These are phyloP conservation scores for Reutealis trisperma DNA, from an alignment of 345 rosid genomes.

Conservation along the genomic window DNA sequence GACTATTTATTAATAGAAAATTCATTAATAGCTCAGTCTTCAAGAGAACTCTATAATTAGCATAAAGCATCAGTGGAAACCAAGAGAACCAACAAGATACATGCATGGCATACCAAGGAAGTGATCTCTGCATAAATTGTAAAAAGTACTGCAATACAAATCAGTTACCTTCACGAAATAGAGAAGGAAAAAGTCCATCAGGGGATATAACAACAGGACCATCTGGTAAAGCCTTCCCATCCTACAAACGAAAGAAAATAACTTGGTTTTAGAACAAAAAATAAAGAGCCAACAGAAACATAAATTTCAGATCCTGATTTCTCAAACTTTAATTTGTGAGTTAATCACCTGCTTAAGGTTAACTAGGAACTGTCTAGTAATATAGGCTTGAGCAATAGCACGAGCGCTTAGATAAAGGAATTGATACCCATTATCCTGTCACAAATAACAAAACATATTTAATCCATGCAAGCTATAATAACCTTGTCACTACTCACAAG, in stretches of 20 bases:
- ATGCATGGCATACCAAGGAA: neutral
- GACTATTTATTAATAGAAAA: neutral
- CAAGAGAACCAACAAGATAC: constrained; percentile 3
- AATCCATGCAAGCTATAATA: neutral
- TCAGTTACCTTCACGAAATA: constrained; percentile 83
- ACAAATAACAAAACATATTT: constrained; percentile 17
- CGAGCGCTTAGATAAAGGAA: constrained; percentile 95
- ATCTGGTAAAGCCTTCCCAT: constrained; percentile 92
- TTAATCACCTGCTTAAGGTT: constrained; percentile 83
- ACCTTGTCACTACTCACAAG: too few species aligned
- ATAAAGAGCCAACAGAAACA: constrained; percentile 7
- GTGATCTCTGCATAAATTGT: neutral
- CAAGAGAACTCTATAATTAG: neutral
- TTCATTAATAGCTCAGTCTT: neutral
- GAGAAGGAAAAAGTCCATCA: constrained; percentile 92
- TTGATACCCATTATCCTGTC: constrained; percentile 96
- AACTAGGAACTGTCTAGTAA: constrained; percentile 79
- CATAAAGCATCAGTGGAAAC: neutral
- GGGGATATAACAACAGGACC: constrained; percentile 99
- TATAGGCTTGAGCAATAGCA: constrained; percentile 89
- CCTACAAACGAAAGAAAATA: constrained; percentile 43
- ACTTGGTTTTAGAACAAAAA: neutral
- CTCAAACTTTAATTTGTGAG: constrained; percentile 6
- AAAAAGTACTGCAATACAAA: neutral
- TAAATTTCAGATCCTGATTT: neutral